Base-by-base conservation (phyloP, 192 early-diverging fungal species). In the Backusella sp. region DNA sequence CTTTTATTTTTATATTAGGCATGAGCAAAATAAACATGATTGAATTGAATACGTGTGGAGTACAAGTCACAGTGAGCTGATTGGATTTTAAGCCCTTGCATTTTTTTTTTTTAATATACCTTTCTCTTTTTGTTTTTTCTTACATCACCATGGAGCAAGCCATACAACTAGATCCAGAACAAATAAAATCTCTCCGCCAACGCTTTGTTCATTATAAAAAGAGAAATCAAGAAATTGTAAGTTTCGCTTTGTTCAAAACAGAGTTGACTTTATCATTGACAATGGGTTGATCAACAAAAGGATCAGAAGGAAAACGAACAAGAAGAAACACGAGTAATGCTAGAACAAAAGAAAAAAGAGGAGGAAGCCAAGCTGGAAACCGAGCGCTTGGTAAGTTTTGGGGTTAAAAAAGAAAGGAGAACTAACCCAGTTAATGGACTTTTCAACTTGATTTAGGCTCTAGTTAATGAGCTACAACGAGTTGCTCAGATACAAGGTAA, bases 291-390 rank as follows among this genome's bases (percentile, higher is more conserved):
- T 62, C 26, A 62, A 14, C 7, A 53, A 15, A 62, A 62, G 56
- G 56, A 62, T 11, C 56, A 62, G 14, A 26, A 62, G 4, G 56
- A 62, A 28, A 26, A 11, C 23, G 56, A 62, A 62, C 56, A 62
- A 26, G 56, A 62, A 28, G 23, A 62, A 62, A 28, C 56, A 28
- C 56, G 26, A 1, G 4, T 62, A 4, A 62, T 62, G 56, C 3
- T 62, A 12, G 56, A 62, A 28, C 56, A 62, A 62, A 26, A 62
- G 56, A 62, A 62, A 62, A 62, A 62, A 62, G 56, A 62, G n/a
- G 56, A 62, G 28, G 56, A 62, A 14, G 56, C 21, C 4, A 62
- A 62, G 28, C 4, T 62, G 9, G 56, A 62, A 28, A 14, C 56
- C 4, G 56, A 62, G 56, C 56, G 56, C 26, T 62, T 62, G 56